phyloP scores from a whole-genome alignment of 345 rosid species.

The Aquilaria malaccensis region DNA sequence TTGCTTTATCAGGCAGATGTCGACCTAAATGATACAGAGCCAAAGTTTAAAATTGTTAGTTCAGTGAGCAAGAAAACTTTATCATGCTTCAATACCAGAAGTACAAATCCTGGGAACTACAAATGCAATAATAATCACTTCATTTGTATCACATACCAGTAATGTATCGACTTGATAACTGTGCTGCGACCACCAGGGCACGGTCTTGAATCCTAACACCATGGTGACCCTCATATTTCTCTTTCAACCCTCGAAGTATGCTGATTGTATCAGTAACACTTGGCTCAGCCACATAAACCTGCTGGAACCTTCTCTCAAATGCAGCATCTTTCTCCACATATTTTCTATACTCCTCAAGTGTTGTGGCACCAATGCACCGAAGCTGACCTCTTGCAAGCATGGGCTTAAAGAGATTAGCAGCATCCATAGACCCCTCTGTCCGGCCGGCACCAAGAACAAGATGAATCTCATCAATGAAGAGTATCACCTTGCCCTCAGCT shows the following conservation, averaged over 20 bases:
- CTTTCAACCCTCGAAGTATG: slow-evolving; percentile 89
- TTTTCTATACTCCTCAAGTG: slow-evolving; percentile 88
- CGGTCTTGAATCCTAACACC: slow-evolving; percentile 88
- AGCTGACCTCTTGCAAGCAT: slow-evolving; percentile 97
- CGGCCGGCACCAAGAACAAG: slow-evolving; percentile 97
- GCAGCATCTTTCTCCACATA: slow-evolving; percentile 98
- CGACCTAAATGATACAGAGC: slow-evolving; percentile 35
- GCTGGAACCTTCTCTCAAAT: slow-evolving; percentile 88
- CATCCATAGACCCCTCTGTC: slow-evolving; percentile 93
- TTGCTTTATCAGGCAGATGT: slow-evolving; percentile 90
- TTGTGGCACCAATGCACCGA: slow-evolving; percentile 89
- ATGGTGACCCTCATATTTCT: slow-evolving; percentile 91
- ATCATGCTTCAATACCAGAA: neutral
- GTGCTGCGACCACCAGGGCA: slow-evolving; percentile 83
- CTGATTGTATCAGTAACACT: slow-evolving; percentile 76
- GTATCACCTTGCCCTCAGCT: slow-evolving; percentile 86
- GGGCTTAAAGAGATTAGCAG: slow-evolving; percentile 89
- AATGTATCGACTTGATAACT: slow-evolving; percentile 81
- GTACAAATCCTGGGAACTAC: neutral
- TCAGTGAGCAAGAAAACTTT: slow-evolving; percentile 5
- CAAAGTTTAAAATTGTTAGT: too few species aligned
- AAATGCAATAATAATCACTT: neutral
- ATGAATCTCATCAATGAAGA: slow-evolving; percentile 92
- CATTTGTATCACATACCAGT: slow-evolving; percentile 42
- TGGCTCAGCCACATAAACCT: slow-evolving; percentile 90